Evolutionary conservation across 139 green algal genomes (phyloP), one percentile per base, ranked within the genome.

Genomic region (Chlamydomonas incerta): DNA sequence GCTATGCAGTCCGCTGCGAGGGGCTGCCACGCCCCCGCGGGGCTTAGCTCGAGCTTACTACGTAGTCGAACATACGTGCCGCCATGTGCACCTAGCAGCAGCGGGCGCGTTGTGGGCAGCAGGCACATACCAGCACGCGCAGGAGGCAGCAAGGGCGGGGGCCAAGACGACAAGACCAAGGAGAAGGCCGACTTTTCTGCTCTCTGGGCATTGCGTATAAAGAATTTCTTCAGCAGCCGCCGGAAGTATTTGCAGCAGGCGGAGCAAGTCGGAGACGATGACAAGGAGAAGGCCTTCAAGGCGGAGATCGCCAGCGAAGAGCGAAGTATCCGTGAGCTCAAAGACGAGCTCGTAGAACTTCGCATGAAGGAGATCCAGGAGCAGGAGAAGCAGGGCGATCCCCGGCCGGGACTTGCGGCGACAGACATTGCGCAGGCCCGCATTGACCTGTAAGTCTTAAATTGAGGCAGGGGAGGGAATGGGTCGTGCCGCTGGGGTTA

Each of bases 171-270:
- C 31, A 83, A 80, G 14, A 47, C 3, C 37, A 85, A 75, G 33
- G 83, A 86, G 37, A 94, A 94, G 66, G 91, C 91, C 23, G 91
- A 94, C 68, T 94, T 94, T 57, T 87, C 66, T 50, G 91, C 91
- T 13, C 87, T 87, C 24, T 94, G 91, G 91, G 86, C 86, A 8
- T 31, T 92, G 26, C 88, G 90, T 37, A 79, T 94, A 52, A 74
- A 81, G 41, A 86, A 93, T 37, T 93, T 90, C 58, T 93, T 93
- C 62, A 90, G 85, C 66, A 80, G 80, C 70, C 81, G 90, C 52
- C 76, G 85, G 62, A 81, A 88, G 34, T 93, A 93, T 52, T 47
- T 93, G 66, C 76, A 91, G 57, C 71, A 88, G 13, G 46, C 84
- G 1, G 69, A 83, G 33, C 72, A 83, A 74, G 65, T 52, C 2